Percentiles rank a stretch among this genome's conserved stretches.
phyloP scores from a whole-genome alignment of 2,329 filamentous ascomycete species.

The Penicillium sp. region DNA sequence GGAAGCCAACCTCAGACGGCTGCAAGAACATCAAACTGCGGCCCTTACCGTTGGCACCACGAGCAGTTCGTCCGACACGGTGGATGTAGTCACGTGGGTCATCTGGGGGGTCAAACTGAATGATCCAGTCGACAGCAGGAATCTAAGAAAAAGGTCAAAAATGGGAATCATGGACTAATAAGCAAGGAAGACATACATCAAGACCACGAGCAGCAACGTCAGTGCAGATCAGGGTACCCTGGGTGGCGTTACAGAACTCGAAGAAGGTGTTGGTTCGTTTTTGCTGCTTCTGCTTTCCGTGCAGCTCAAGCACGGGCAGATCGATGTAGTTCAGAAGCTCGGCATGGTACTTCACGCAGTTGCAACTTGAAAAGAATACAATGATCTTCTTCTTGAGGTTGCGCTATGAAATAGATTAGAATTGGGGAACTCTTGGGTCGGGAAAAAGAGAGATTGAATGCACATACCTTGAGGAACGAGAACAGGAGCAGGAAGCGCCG shows the following conservation, averaged over 20 bases:
- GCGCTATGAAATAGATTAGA: too few relatives aligned
- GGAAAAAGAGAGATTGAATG: too few relatives aligned
- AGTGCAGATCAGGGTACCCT: conserved; percentile 90
- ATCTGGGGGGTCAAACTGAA: conserved; percentile 93
- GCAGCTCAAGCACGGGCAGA: conserved; percentile 78
- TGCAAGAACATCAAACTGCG: conserved; percentile 91
- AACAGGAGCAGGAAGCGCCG: conserved; percentile 92
- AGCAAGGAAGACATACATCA: conserved; percentile 58
- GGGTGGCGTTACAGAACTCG: conserved; percentile 83
- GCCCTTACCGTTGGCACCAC: conserved; percentile 79
- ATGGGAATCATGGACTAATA: not conserved
- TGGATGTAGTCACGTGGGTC: conserved; percentile 91
- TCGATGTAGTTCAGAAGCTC: conserved; percentile 98
- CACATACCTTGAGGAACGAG: conserved; percentile 82
- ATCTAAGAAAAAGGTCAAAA: conserved; percentile 54
- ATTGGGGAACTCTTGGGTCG: too few relatives aligned
- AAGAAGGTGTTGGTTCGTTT: conserved; percentile 99
- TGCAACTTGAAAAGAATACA: conserved; percentile 91
- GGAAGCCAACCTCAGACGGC: conserved; percentile 87
- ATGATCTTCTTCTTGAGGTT: conserved; percentile 97
- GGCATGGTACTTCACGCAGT: conserved; percentile 92
- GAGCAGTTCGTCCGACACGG: conserved; percentile 89
- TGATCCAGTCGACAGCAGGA: conserved; percentile 91
- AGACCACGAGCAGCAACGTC: conserved; percentile 94
- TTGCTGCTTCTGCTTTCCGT: conserved; percentile 97